Evolutionary conservation across 805 yeast species (phyloP).

Genomic region (Cyberlindnera lachancei): DNA sequence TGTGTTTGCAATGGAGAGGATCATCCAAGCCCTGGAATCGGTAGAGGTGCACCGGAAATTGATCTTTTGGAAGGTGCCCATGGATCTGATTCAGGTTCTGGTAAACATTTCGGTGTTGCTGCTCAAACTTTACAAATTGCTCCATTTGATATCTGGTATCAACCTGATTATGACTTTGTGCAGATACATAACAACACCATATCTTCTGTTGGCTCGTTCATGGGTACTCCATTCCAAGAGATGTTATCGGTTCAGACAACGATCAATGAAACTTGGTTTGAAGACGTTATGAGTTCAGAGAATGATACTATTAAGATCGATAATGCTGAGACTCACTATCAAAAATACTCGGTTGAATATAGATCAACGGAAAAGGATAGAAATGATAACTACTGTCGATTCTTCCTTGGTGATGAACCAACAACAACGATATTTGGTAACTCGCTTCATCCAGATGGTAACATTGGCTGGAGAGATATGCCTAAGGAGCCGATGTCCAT

Average conservation of each 20-base stretch:
- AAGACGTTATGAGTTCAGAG: constrained; percentile 24
- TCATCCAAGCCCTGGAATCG: too few species aligned
- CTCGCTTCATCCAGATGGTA: constrained; percentile 43
- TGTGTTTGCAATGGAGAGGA: constrained; percentile 42
- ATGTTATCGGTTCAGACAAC: constrained; percentile 41
- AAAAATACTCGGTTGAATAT: constrained; percentile 38
- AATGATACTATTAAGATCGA: constrained; percentile 2
- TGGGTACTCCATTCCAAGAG: constrained; percentile 46
- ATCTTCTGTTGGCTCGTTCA: constrained; percentile 37
- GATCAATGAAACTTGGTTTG: constrained; percentile 39
- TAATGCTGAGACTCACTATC: constrained; percentile 25
- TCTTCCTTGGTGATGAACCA: constrained; percentile 39
- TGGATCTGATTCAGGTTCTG: too few species aligned
- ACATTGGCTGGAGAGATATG: constrained; percentile 39
- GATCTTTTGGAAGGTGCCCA: constrained; percentile 42
- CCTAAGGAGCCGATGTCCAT: constrained; percentile 46
- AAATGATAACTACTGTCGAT: constrained; percentile 25
- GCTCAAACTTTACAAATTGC: constrained; percentile 47
- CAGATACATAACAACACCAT: constrained; percentile 33
- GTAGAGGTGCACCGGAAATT: constrained; percentile 45
- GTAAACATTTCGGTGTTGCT: constrained; percentile 34
- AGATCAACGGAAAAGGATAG: constrained; percentile 26
- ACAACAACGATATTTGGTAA: constrained; percentile 36
- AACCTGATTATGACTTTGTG: constrained; percentile 41
- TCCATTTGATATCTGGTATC: constrained; percentile 45